These are phyloP conservation scores for Epichloe festucae DNA, from an alignment of 2,329 filamentous ascomycete genomes.

Conservation along the genomic window DNA sequence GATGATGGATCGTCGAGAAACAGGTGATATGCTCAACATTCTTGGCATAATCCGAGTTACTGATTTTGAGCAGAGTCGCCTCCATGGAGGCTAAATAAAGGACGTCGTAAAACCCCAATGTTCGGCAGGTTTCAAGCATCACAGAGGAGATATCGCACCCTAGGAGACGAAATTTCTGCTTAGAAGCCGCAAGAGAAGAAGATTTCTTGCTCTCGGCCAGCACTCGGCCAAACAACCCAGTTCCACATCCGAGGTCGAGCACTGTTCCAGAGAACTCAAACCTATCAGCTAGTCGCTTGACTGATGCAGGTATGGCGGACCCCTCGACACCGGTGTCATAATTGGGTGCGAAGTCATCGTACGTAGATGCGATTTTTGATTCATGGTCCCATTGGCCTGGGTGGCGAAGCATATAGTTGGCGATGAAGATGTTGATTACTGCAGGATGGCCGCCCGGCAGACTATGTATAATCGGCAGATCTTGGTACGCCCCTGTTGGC, in stretches of 20 bases:
- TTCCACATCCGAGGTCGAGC: not conserved
- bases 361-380: not conserved
- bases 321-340: accelerated
- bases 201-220: not conserved
- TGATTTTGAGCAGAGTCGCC: not conserved
- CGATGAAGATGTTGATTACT: not conserved
- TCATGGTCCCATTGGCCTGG: not conserved
- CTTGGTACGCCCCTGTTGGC: not conserved
- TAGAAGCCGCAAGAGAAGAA: not conserved
- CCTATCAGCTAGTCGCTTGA: not conserved
- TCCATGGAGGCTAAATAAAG: not conserved
- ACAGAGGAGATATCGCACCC: not conserved
- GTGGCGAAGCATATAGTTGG: not conserved
- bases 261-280: not conserved
- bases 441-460: not conserved
- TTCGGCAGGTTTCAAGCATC: not conserved
- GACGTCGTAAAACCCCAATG: not conserved
- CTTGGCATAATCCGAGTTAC: not conserved
- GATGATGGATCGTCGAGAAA: not conserved
- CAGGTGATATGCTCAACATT: not conserved
- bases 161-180: not conserved
- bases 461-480: not conserved
- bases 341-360: not conserved
- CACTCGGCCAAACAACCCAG: not conserved
- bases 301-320: not conserved